Percentiles rank a stretch among this genome's conserved stretches.
These are phyloP conservation scores for Blastobotrys robertii DNA, from an alignment of 805 yeast genomes.

Conservation along the genomic window DNA sequence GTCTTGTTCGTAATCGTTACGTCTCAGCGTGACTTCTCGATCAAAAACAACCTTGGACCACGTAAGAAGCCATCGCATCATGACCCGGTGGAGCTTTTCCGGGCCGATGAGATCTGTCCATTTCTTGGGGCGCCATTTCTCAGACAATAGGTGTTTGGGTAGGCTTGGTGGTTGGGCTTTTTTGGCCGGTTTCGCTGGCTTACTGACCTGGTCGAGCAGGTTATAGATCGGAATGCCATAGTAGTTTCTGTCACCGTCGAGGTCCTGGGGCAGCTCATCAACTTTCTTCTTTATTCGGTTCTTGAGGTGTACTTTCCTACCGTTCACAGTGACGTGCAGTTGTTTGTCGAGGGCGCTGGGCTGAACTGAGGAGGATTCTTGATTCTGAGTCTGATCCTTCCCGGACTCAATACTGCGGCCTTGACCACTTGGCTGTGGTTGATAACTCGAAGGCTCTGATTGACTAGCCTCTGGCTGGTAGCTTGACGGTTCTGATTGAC, in stretches of 20 bases:
- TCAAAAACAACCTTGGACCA: constrained; percentile 57
- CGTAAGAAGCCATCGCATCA: constrained; percentile 53
- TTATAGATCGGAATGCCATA: constrained; percentile 14
- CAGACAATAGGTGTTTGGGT: constrained; percentile 36
- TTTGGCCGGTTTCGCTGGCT: not conserved
- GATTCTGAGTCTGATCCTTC: no score
- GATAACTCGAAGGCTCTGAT: no score
- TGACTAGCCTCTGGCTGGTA: no score
- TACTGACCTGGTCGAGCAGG: constrained; percentile 6
- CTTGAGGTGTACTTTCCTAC: no score
- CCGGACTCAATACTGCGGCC: no score
- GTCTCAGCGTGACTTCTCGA: constrained; percentile 26
- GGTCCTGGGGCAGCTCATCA: no score
- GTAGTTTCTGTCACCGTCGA: constrained; percentile 4
- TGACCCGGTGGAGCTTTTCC: constrained; percentile 49
- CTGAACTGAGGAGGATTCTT: no score
- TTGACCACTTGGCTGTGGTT: no score
- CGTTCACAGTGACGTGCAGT: no score
- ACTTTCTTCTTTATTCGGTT: no score
- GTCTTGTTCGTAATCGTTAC: not conserved
- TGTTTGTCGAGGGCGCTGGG: no score
- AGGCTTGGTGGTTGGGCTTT: not conserved
- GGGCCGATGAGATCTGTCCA: constrained; percentile 63
- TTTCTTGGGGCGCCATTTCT: constrained; percentile 56
- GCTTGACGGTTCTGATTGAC: no score